Evolutionary conservation across 2,329 filamentous ascomycete genomes (phyloP), one percentile per base, ranked within the genome.

Genomic region (Fusarium falciforme): DNA sequence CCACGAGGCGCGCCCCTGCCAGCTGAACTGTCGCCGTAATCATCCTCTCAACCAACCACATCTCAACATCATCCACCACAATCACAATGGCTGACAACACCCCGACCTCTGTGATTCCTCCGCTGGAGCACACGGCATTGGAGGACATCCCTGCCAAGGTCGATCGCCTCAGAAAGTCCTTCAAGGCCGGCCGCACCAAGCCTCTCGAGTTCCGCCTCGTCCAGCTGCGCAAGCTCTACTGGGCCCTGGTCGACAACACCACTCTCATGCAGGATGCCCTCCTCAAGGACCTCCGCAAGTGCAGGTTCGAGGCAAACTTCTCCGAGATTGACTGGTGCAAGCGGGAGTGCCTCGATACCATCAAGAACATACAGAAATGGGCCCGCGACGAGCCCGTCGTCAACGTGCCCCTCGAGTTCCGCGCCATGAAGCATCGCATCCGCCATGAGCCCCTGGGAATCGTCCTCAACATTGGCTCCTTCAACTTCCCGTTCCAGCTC

Each of bases 201-300:
- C 89, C 94, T 64, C 81, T 98, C 70, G 89, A 94, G 79, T 98
- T 93, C 85, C 92, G 96, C 73, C 87, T 95, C 72, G 88, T 90
- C 64, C 96, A 98, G 87, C 90, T 99, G 70, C 93, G 95, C 77
- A 96, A 95, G 88, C 91, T 98, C 66, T 98, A 98, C 87, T 98
- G 96, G 96, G 95, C 90, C 9, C 83, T 98, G 76, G 91, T 91
- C 74, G 96, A 98, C 86, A 92, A 94, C 81, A 88, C 91, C 66
- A 86, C 90, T 54, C 89, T 92, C 76, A 88, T 98, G 70, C 81
- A 90, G 75, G 93, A 94, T 81, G 94, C 96, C 25, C 89, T 94
- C 80, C 88, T 89, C 80, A 87, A 89, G 77, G 96, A 99, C 80
- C 85, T 98, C 74, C 89, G 90, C 81, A 98, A 97, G 87, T 89